Percentiles rank a stretch among this genome's conserved stretches.
Conservation (phyloP, 192 early-diverging fungal species). For the Coemansia brasiliensis region DNA sequence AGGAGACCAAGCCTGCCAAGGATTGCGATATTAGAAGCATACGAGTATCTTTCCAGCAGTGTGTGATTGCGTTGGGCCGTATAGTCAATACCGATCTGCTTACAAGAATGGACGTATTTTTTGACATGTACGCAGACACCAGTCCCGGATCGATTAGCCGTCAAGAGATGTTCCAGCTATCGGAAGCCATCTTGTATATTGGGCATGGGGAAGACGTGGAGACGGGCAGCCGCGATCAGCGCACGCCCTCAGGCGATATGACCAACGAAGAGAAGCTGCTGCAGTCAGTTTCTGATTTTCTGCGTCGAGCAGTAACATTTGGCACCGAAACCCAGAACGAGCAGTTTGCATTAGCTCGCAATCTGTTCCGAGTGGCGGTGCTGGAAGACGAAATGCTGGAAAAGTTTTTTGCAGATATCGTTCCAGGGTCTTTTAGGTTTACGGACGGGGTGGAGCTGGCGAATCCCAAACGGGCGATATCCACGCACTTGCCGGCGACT, state of each 20-base stretch:
- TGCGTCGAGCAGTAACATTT: constrained; percentile 29
- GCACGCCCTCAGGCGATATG: constrained; percentile 12
- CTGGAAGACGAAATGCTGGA: constrained; percentile 85
- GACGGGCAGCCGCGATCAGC: constrained; percentile 8
- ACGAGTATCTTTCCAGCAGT: constrained; percentile 73
- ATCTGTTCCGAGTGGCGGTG: constrained; percentile 77
- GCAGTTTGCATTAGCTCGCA: constrained; percentile 37
- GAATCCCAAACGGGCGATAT: constrained; percentile 45
- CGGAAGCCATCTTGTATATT: constrained; percentile 84
- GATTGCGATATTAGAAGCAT: constrained; percentile 4
- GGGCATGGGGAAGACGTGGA: constrained; percentile 42
- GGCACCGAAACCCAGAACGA: constrained; percentile 4
- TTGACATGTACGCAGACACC: constrained; percentile 75
- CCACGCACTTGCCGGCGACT: constrained; percentile 37
- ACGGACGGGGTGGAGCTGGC: constrained; percentile 52
- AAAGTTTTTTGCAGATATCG: constrained; percentile 69
- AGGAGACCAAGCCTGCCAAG: background rate
- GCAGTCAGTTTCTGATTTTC: constrained; percentile 37
- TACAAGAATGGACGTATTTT: constrained; percentile 78
- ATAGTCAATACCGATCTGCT: constrained; percentile 77
- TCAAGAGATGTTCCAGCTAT: constrained; percentile 79
- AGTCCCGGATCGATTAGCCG: constrained; percentile 64
- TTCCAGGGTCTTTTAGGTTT: constrained; percentile 46
- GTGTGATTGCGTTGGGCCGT: constrained; percentile 74
- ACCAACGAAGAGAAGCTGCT: constrained; percentile 53